Base-by-base conservation (phyloP, 1,284 basidiomycete species). In the Sporisorium scitamineum region DNA sequence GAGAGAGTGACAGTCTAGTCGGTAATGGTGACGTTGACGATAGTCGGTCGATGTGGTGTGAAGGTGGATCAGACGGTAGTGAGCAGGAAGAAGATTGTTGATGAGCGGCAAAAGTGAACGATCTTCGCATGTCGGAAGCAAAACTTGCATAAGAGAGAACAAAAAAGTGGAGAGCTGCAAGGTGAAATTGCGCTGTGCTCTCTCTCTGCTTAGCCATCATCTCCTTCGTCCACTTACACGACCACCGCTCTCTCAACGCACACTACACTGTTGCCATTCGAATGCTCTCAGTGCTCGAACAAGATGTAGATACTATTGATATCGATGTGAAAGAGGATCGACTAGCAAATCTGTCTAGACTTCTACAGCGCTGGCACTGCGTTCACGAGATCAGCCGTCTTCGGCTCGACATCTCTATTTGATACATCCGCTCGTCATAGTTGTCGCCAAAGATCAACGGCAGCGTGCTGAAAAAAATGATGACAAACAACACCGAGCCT, bases 401-500 rank as follows among this genome's bases (percentile, higher is more conserved):
- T 11, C 62, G 52, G 39, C 39, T 53, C 55, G 62, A 61, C 72
- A 70, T 70, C 52, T 75, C 67, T 16, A 34, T 22, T 53, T 67
- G 32, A 37, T 70, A 61, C n/a, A 41, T 24, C n/a, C 42, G 20
- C 16, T 63, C 67, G 47, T 70, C 61, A 24, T 63, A 70, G 42
- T 75, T 70, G 8, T 54, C 54, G 24, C 50, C 50, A 26, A 76
- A 78, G 27, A 71, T 11, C 22, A 54, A 68, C 8, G 75, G 71
- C 24, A 79, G 54, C 44, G 56, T 6, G 2, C 60, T 69, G 54
- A 77, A 80, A 54, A 79, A 61, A 10, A 37, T 32, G 11, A 80
- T 39, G 10, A 68, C 54, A 26, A 61, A 52, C 26, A 64, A 37
- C 7, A 79, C 39, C 3, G 71, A 61, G 8, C 80, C 80, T 13